phyloP scores from a whole-genome alignment of 352 stramenopile genomes.

The Phytophthora parvispora region DNA sequence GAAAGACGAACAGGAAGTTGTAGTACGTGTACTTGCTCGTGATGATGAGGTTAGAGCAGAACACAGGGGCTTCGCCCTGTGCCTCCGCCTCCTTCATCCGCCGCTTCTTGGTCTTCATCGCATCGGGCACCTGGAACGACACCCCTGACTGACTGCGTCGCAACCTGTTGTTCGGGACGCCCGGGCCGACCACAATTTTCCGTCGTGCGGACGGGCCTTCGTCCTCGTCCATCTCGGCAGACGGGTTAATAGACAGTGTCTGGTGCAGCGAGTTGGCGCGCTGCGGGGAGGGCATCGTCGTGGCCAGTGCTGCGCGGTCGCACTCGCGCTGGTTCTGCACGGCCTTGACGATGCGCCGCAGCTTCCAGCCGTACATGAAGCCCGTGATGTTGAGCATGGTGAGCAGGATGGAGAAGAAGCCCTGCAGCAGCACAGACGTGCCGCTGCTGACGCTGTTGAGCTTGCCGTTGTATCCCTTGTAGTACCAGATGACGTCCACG shows the following conservation, averaged over 20 bases:
- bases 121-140: constrained; percentile 21
- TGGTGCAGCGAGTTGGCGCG: constrained; percentile 58
- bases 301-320: constrained; percentile 81
- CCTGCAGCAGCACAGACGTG: constrained; percentile 88
- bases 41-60: constrained; percentile 82
- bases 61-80: constrained; percentile 42
- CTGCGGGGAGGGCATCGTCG: constrained; percentile 74
- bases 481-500: constrained; percentile 91
- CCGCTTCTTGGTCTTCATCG: constrained; percentile 41
- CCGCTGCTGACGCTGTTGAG: constrained; percentile 80
- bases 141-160: constrained; percentile 34
- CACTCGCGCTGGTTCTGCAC: constrained; percentile 86
- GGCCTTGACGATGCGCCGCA: constrained; percentile 87
- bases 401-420: constrained; percentile 87
- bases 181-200: constrained; percentile 54
- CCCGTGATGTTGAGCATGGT: constrained; percentile 83
- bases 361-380: constrained; percentile 90
- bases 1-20: constrained; percentile 92
- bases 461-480: constrained; percentile 89
- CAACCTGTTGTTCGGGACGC: constrained; percentile 25
- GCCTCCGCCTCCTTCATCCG: constrained; percentile 30
- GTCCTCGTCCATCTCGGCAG: constrained; percentile 50
- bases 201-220: constrained; percentile 48
- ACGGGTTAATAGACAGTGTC: constrained; percentile 70
- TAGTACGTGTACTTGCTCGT: constrained; percentile 94